These are phyloP conservation scores for Ophiognomonia clavigignenti-juglandacearum DNA, from an alignment of 2,329 filamentous ascomycete species.

Conservation along the genomic window DNA sequence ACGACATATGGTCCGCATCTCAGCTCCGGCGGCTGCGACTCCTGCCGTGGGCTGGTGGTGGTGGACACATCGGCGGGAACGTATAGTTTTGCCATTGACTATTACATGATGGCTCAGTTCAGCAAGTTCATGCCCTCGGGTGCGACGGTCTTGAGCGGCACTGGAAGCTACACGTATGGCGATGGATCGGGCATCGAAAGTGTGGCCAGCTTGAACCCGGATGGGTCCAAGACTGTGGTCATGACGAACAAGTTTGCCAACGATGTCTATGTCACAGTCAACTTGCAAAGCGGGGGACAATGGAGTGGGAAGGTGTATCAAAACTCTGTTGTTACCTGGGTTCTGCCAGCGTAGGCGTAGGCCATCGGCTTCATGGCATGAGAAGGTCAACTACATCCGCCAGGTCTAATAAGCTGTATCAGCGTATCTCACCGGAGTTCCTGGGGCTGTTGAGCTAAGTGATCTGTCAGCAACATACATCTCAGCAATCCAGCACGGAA, in stretches of 20 bases:
- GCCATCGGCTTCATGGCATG: too few species aligned
- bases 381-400: too few species aligned
- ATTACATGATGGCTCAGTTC: constrained; percentile 51
- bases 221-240: constrained; percentile 39
- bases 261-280: constrained; percentile 36
- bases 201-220: constrained; percentile 42
- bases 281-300: constrained; percentile 27
- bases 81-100: constrained; percentile 43
- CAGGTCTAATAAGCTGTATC: too few species aligned
- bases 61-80: constrained; percentile 41
- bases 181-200: constrained; percentile 35
- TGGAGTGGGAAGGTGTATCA: constrained; percentile 34
- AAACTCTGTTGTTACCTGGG: constrained; percentile 34
- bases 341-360: constrained; percentile 27
- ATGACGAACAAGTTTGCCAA: constrained; percentile 42
- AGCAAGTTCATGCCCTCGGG: constrained; percentile 42
- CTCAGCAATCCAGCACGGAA: too few species aligned
- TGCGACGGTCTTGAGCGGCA: constrained; percentile 36
- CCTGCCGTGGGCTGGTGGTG: constrained; percentile 49
- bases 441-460: too few species aligned
- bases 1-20: constrained; percentile 38
- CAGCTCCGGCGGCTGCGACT: constrained; percentile 32
- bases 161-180: constrained; percentile 38
- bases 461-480: too few species aligned
- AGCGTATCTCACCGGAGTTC: too few species aligned